Evolutionary conservation across 805 yeast species (phyloP).

Genomic region (Wickerhamomyces sydowiorum): DNA sequence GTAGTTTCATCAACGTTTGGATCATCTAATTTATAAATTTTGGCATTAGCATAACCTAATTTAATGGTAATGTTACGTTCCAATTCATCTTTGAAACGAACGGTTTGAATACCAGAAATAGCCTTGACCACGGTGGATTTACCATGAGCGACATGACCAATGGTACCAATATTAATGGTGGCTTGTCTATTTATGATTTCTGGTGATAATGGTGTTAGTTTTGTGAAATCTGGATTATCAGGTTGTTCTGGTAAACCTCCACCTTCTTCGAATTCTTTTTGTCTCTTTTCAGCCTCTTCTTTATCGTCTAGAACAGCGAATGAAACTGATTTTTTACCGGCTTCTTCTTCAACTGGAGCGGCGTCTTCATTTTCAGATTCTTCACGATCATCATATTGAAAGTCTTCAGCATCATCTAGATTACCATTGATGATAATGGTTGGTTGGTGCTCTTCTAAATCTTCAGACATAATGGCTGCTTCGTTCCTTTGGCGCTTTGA

Average conservation of each 20-base stretch:
- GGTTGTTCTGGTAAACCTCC: slow-evolving; percentile 99
- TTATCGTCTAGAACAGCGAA: slow-evolving; percentile 71
- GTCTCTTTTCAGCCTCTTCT: slow-evolving; percentile 70
- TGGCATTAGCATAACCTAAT: slow-evolving; percentile 98
- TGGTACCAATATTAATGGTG: slow-evolving; percentile 96
- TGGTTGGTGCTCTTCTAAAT: slow-evolving; percentile 81
- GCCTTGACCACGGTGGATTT: slow-evolving; percentile 92
- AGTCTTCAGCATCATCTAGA: slow-evolving; percentile 32
- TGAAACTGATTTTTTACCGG: slow-evolving; percentile 67
- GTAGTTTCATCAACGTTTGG: slow-evolving; percentile 88
- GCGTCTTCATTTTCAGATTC: slow-evolving; percentile 35
- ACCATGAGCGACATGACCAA: slow-evolving; percentile 96
- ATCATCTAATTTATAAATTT: slow-evolving; percentile 89
- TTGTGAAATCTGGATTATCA: slow-evolving; percentile 73
- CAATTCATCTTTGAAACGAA: slow-evolving; percentile 96
- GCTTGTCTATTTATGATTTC: slow-evolving; percentile 99
- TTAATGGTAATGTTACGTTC: slow-evolving; percentile 99
- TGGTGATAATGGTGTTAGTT: slow-evolving; percentile 82
- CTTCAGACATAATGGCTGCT: slow-evolving; percentile 59
- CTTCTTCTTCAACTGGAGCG: slow-evolving; percentile 32
- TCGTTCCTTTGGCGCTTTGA: too few species aligned
- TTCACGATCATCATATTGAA: slow-evolving; percentile 29
- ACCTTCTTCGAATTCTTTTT: slow-evolving; percentile 91
- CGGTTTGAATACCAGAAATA: slow-evolving; percentile 98
- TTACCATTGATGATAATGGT: slow-evolving; percentile 72